A percentile compares a stretch with the other conserved stretches of the same genome.
Conservation (phyloP, 306 rosid genomes). For the Acacia confusa region DNA sequence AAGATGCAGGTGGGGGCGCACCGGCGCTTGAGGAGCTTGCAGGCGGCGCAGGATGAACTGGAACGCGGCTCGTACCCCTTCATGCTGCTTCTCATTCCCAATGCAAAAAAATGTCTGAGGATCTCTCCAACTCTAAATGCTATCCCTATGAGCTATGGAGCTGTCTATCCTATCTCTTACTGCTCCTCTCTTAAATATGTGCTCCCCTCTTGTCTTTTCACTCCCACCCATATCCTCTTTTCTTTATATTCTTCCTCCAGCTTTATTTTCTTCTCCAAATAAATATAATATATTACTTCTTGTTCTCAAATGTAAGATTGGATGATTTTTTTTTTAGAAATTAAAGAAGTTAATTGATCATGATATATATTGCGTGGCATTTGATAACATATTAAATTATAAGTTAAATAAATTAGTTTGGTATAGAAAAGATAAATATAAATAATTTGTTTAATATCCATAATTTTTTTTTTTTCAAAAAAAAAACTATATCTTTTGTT, state of each 20-base stretch:
- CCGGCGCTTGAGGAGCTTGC: conserved; percentile 80
- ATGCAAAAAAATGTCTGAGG: background rate
- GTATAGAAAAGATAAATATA: too few species aligned
- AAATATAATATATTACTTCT: too few species aligned
- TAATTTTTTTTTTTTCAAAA: too few species aligned
- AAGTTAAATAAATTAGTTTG: too few species aligned
- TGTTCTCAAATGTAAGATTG: too few species aligned
- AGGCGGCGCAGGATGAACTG: conserved; percentile 92
- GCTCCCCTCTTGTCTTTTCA: background rate
- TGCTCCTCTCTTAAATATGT: background rate
- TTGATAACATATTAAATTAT: too few species aligned
- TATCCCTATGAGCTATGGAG: background rate
- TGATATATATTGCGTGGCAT: too few species aligned
- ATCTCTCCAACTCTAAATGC: background rate
- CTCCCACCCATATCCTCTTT: background rate
- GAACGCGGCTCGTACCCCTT: conserved; percentile 79
- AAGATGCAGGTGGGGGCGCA: conserved; percentile 81
- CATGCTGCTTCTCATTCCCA: conserved; percentile 45
- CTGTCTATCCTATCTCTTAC: background rate
- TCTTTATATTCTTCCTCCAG: background rate
- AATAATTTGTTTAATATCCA: too few species aligned
- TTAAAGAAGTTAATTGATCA: too few species aligned
- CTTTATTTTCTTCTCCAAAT: background rate
- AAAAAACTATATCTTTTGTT: too few species aligned
- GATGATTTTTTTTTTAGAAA: too few species aligned